These are phyloP conservation scores for Aspergillus sp. DNA, from an alignment of 2,329 filamentous ascomycete genomes.

Conservation along the genomic window DNA sequence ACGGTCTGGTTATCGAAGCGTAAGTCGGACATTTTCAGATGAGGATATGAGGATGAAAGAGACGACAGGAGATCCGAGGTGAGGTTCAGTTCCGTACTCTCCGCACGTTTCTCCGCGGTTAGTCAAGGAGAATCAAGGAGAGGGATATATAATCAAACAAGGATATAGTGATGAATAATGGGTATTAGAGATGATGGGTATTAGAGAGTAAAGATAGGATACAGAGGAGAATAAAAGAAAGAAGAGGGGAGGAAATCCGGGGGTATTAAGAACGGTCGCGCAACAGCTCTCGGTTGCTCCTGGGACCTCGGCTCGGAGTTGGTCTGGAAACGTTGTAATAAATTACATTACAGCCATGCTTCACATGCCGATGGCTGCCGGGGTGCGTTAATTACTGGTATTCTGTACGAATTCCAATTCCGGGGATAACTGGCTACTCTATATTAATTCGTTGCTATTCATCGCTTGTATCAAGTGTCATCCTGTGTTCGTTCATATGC, in stretches of 20 bases:
- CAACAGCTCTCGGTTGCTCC: conserved; percentile 8
- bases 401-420: too few species aligned
- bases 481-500: too few species aligned
- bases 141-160: neutral
- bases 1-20: conserved; percentile 85
- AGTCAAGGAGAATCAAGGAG: neutral
- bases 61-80: conserved; percentile 7
- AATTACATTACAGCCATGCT: conserved; percentile 5
- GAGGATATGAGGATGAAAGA: conserved; percentile 1
- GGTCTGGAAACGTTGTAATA: too few species aligned
- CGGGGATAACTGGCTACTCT: too few species aligned
- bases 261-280: conserved; percentile 9
- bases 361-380: conserved; percentile 27
- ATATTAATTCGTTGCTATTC: too few species aligned
- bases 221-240: conserved; percentile 12
- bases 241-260: conserved; percentile 16
- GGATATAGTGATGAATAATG: too few species aligned
- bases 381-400: too few species aligned
- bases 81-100: conserved; percentile 2
- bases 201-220: conserved; percentile 1
- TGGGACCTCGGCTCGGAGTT: conserved; percentile 25
- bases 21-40: conserved; percentile 56
- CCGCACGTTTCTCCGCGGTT: neutral
- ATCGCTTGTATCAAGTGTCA: too few species aligned
- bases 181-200: neutral